Evolutionary conservation across 805 yeast species (phyloP).

Genomic region (Saccharomycopsis javanensis): DNA sequence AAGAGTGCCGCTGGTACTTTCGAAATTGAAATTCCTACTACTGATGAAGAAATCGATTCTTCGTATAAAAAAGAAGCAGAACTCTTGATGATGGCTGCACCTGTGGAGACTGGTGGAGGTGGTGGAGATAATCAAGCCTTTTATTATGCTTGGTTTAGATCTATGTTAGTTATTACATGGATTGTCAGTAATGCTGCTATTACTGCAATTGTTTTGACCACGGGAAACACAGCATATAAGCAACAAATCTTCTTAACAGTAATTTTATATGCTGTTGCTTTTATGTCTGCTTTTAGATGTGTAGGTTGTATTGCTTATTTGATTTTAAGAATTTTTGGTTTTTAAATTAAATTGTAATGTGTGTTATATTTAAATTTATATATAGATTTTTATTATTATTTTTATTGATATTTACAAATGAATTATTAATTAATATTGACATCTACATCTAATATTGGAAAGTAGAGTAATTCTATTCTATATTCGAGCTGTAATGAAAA

Average conservation of each 20-base stretch:
- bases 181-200: conserved; percentile 75
- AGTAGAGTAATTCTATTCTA: no score
- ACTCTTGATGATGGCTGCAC: conserved; percentile 35
- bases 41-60: conserved; percentile 65
- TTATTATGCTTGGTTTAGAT: conserved; percentile 85
- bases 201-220: conserved; percentile 60
- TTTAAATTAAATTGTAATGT: not conserved
- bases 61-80: conserved; percentile 59
- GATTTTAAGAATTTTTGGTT: conserved; percentile 20
- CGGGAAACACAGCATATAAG: conserved; percentile 27
- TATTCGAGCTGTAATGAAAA: no score
- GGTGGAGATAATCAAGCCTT: conserved; percentile 39
- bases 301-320: conserved; percentile 63
- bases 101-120: conserved; percentile 29
- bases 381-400: not conserved
- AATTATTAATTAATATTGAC: no score
- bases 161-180: conserved; percentile 86
- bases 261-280: conserved; percentile 88
- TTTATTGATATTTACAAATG: not conserved
- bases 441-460: no score
- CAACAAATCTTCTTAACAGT: conserved; percentile 68
- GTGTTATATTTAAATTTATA: not conserved
- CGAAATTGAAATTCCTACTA: conserved; percentile 68
- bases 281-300: conserved; percentile 75
- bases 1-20: conserved; percentile 55